These are phyloP conservation scores for Paramecium octaurelia DNA, from an alignment of 73 alveolate genomes.

Conservation along the genomic window DNA sequence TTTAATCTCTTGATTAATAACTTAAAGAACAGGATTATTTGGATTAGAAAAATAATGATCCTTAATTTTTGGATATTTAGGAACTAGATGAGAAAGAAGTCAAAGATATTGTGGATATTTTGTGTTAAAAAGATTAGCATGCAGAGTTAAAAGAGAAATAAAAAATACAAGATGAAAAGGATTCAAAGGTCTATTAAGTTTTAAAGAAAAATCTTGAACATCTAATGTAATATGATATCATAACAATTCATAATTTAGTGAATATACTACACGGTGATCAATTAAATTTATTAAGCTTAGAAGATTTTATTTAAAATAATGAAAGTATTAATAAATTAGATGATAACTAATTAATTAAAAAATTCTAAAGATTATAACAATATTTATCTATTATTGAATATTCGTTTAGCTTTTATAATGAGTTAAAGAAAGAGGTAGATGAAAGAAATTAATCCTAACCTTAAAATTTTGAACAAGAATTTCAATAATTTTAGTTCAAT, in stretches of 20 bases:
- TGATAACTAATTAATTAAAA: background rate
- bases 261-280: background rate
- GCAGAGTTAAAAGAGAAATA: background rate
- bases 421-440: background rate
- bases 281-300: background rate
- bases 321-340: background rate
- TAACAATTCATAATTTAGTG: background rate
- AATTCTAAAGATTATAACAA: background rate
- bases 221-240: background rate
- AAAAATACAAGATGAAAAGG: background rate
- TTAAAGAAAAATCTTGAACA: background rate
- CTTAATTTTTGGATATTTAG: background rate
- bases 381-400: background rate
- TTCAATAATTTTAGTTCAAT: background rate
- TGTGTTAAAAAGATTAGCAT: background rate
- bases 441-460: background rate
- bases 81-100: background rate
- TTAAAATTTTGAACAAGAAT: background rate
- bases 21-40: background rate
- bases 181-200: background rate
- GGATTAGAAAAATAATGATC: background rate
- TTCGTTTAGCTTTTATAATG: background rate
- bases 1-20: background rate
- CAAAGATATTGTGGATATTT: background rate
- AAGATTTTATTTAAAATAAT: background rate